Evolutionary conservation across 2,329 filamentous ascomycete species (phyloP), one percentile per base, ranked within the genome.

Genomic region (Fusarium lyarnte): DNA sequence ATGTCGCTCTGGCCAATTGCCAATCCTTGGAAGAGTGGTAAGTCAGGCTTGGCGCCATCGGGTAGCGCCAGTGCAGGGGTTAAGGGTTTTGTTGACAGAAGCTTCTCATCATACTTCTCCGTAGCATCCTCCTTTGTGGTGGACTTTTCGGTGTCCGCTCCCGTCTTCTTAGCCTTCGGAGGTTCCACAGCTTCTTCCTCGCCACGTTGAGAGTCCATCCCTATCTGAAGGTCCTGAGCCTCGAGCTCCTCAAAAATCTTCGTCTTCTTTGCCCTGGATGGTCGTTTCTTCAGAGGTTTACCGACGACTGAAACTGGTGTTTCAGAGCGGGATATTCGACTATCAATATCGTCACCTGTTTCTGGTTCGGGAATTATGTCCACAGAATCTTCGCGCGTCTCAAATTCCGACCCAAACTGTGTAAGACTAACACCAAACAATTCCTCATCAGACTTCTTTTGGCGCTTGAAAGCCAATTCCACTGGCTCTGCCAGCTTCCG

Each of bases 361-460:
- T 85, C 86, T 55, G 84, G 81, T 71, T 88, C 86, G 5, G 82
- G 83, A 53, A 86, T 75, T 31, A 84, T 83, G 60, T 90, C 87
- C 55, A 87, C 85, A 19, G 87, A 84, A 29, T 85, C 82, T 45
- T 85, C 77, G 72, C 83, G 79, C 31, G 84, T 81, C 21, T 85
- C 83, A 57, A 86, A 83, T 36, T 87, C 86, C 35, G 83, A 81
- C 59, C 87, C 87, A 27, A 89, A 84, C 62, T 84, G 85, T 55
- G 86, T 85, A 27, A 89, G 85, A 38, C 87, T 88, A 47, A 92
- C 85, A 19, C 89, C 90, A 78, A 94, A 94, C 9, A 95, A 85
- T 75, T 94, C 93, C 75, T 95, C 93, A 64, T 95, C 93, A 1
- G 86, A 86, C 79, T 94, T 94, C 84, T 94, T 95, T 76, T 92